Base-by-base conservation (phyloP, 2,329 filamentous ascomycete species). In the Trichophyton mentagrophytes region DNA sequence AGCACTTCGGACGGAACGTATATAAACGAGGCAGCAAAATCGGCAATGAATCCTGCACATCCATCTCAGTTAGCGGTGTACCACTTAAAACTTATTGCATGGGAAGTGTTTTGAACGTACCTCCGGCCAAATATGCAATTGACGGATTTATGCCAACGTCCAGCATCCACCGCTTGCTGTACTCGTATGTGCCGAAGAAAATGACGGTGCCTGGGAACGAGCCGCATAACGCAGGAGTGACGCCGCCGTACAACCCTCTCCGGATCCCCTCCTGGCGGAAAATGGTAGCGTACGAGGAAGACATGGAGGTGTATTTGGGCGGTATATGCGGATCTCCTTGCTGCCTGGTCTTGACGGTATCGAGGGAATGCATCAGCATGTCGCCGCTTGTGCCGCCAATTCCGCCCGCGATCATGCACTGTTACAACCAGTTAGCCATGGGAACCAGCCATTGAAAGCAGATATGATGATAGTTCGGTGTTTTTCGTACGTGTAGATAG, bases 1-100 rank as follows among this genome's bases (percentile, higher is more conserved):
- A 99, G 81, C 3, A 99, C 93, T 74, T 99, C 95, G 11, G 92
- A 96, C 3, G 93, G 95, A 3, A 99, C 95, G 71, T 99, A 99
- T 62, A 96, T 82, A 63, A 96, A 81, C 0, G 90, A 96, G 1
- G 93, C 92, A 51, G 89, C 92, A 22, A 96, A 80, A 70, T 99
- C 93, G 63, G 92, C 93, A 62, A 96, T 72, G 67, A 97, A 91
- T n/a, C 92, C 89, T 91, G 47, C 25, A 8, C 17, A 64, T n/a
- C 15, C 3, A n/a, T n/a, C n/a, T n/a, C 15, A 11, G 13, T 53
- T 51, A 46, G 61, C 36, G 25, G 25, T 27, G 25, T 4, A 27
- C 25, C 4, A 1, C 51, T 3, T 25, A 38, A 36, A 61, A 30
- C n/a, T 8, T 6, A 20, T 38, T 27, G 6, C n/a, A 3, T 4